Evolutionary conservation across 2,329 filamentous ascomycete species (phyloP).

Genomic region (Lachnellula occidentalis): DNA sequence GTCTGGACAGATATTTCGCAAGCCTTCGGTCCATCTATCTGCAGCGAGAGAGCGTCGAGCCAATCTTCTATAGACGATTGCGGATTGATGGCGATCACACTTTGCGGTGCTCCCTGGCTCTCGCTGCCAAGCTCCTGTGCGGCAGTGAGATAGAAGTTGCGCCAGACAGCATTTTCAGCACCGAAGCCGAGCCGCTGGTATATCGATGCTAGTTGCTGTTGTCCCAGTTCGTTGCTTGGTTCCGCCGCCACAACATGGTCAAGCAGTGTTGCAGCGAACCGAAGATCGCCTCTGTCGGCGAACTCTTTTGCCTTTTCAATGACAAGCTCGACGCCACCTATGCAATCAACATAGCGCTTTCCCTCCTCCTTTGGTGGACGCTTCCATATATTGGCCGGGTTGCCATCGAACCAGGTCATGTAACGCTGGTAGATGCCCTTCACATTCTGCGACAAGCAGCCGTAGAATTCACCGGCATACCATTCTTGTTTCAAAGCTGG

Average conservation of each 20-base stretch:
- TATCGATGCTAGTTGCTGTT: conserved; percentile 26
- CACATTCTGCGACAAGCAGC: conserved; percentile 35
- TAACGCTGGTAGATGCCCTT: conserved; percentile 35
- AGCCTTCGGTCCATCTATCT: conserved; percentile 2
- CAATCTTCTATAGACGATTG: neutral
- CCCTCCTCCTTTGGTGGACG: conserved; percentile 32
- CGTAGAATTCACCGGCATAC: conserved; percentile 34
- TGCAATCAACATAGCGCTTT: conserved; percentile 33
- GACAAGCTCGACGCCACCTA: conserved; percentile 33
- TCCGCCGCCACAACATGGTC: conserved; percentile 32
- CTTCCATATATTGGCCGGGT: conserved; percentile 34
- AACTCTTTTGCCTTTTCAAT: conserved; percentile 29
- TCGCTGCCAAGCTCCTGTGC: conserved; percentile 25
- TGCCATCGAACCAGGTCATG: conserved; percentile 28
- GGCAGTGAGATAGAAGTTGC: conserved; percentile 35
- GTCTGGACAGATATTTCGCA: neutral
- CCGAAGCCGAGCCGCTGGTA: conserved; percentile 34
- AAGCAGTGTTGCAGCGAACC: conserved; percentile 37
- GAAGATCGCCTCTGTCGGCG: conserved; percentile 29
- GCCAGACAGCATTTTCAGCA: conserved; percentile 37
- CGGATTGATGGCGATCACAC: conserved; percentile 1
- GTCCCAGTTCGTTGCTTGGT: conserved; percentile 17
- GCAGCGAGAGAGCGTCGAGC: neutral
- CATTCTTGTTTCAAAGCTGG: conserved; percentile 29
- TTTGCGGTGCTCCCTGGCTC: neutral